These are phyloP conservation scores for Chrysoporthe puriensis DNA, from an alignment of 2,329 filamentous ascomycete species.

Conservation along the genomic window DNA sequence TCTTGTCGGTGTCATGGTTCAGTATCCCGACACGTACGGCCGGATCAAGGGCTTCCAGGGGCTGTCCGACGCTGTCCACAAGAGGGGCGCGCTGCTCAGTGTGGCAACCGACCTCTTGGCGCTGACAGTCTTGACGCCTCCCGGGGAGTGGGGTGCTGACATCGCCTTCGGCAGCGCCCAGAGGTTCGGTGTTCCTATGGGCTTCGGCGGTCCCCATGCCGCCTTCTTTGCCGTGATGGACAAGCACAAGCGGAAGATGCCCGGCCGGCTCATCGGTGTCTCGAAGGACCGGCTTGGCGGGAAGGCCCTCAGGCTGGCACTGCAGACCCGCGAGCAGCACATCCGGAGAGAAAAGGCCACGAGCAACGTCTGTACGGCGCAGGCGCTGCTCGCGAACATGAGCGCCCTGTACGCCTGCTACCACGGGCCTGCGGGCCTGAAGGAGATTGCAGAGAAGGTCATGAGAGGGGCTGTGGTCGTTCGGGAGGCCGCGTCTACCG, in stretches of 20 bases:
- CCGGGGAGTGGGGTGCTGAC: constrained; percentile 92
- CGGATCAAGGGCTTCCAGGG: constrained; percentile 74
- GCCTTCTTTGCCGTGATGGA: constrained; percentile 94
- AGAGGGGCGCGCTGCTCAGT: constrained; percentile 77
- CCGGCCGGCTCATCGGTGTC: constrained; percentile 85
- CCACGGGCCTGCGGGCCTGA: constrained; percentile 83
- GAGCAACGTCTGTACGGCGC: constrained; percentile 95
- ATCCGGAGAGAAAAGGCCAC: constrained; percentile 96
- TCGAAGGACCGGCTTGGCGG: constrained; percentile 89
- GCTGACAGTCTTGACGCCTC: constrained; percentile 83
- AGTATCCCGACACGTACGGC: constrained; percentile 90
- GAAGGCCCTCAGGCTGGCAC: constrained; percentile 77
- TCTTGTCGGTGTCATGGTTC: constrained; percentile 86
- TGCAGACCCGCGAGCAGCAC: constrained; percentile 95
- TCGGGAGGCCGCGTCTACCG: constrained; percentile 17
- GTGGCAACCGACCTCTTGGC: constrained; percentile 90
- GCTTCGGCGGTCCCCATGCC: constrained; percentile 92
- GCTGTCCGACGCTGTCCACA: constrained; percentile 78
- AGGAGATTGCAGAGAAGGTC: constrained; percentile 78
- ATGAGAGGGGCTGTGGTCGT: constrained; percentile 72
- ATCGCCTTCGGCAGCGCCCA: constrained; percentile 94
- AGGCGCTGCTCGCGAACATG: constrained; percentile 94
- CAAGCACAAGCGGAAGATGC: constrained; percentile 92
- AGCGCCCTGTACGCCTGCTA: constrained; percentile 93
- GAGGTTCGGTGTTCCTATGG: constrained; percentile 88